Conservation (phyloP, 2,329 filamentous ascomycete species). For the Furcasterigmium sp. region DNA sequence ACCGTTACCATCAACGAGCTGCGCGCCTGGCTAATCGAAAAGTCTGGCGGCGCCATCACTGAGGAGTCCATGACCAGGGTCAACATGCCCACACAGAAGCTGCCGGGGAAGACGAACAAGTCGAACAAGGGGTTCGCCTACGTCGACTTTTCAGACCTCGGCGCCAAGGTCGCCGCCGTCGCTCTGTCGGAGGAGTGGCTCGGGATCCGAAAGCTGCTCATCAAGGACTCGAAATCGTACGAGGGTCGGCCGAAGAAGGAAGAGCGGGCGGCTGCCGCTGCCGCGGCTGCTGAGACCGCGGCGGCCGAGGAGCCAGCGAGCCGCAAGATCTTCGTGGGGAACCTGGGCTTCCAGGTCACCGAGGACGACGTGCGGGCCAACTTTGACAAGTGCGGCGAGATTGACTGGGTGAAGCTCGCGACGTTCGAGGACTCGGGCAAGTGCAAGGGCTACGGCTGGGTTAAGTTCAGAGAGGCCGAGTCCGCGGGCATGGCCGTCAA, state of each 20-base stretch:
- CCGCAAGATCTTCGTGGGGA: slow-evolving; percentile 86
- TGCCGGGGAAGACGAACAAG: slow-evolving; percentile 27
- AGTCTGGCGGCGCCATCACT: slow-evolving; percentile 60
- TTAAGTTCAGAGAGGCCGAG: slow-evolving; percentile 78
- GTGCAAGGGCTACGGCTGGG: slow-evolving; percentile 96
- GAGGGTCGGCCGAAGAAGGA: slow-evolving; percentile 79
- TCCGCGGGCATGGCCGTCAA: slow-evolving; percentile 67
- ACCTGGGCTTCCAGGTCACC: slow-evolving; percentile 76
- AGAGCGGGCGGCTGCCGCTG: slow-evolving; percentile 24
- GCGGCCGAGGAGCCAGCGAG: slow-evolving; percentile 46
- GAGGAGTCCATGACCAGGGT: slow-evolving; percentile 75
- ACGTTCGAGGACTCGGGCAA: slow-evolving; percentile 97
- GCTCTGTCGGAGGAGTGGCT: slow-evolving; percentile 81
- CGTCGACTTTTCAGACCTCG: slow-evolving; percentile 75
- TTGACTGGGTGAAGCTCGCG: slow-evolving; percentile 80
- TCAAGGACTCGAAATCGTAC: slow-evolving; percentile 88
- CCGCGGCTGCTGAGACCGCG: slow-evolving; percentile 4
- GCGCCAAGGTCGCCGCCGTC: slow-evolving; percentile 71
- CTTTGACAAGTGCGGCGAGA: slow-evolving; percentile 78
- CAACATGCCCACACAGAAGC: slow-evolving; percentile 66
- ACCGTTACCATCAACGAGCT: slow-evolving; percentile 68
- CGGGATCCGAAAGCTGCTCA: slow-evolving; percentile 72
- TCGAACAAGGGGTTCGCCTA: slow-evolving; percentile 93
- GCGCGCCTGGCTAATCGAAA: slow-evolving; percentile 71
- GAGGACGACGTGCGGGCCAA: slow-evolving; percentile 77